A percentile compares a stretch with the other conserved stretches of the same genome.
Evolutionary conservation across 2,329 filamentous ascomycete genomes (phyloP).

Genomic region (Aspergillus sp.): DNA sequence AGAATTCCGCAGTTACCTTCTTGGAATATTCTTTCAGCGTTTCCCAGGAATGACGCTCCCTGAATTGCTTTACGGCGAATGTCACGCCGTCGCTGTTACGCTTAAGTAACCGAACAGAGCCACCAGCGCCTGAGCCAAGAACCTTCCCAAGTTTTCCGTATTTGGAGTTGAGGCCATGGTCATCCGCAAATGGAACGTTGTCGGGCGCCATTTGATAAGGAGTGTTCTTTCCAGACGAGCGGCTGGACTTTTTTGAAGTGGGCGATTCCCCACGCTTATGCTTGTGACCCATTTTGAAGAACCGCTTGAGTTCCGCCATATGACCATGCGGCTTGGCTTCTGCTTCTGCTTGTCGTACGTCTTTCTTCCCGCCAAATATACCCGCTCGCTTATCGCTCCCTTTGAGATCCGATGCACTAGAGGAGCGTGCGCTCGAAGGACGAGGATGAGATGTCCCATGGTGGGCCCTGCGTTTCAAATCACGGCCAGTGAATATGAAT

Average conservation of each 20-base stretch:
- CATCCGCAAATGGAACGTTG: slow-evolving; percentile 83
- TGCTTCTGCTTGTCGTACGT: slow-evolving; percentile 50
- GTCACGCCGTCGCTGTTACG: slow-evolving; percentile 87
- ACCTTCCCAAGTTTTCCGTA: slow-evolving; percentile 97
- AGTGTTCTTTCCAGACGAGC: slow-evolving; percentile 54
- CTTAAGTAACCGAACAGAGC: slow-evolving; percentile 92
- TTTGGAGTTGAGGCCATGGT: slow-evolving; percentile 84
- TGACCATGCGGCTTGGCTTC: slow-evolving; percentile 63
- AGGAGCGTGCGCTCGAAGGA: slow-evolving; percentile 46
- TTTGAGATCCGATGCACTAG: slow-evolving; percentile 42
- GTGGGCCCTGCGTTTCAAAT: slow-evolving; percentile 64
- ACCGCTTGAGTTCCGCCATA: slow-evolving; percentile 94
- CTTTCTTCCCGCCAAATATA: slow-evolving; percentile 56
- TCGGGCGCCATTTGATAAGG: slow-evolving; percentile 52
- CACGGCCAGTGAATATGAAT: slow-evolving; percentile 79
- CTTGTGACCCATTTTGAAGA: slow-evolving; percentile 78
- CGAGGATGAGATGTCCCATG: slow-evolving; percentile 50
- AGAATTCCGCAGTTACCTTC: slow-evolving; percentile 97
- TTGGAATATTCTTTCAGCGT: slow-evolving; percentile 95
- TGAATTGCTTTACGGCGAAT: slow-evolving; percentile 97
- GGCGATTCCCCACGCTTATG: slow-evolving; percentile 64
- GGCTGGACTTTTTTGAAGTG: slow-evolving; percentile 56
- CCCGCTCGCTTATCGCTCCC: slow-evolving; percentile 53
- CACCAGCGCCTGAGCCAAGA: slow-evolving; percentile 88
- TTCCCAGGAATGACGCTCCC: slow-evolving; percentile 88